Base-by-base conservation (phyloP, 148 eudicot species). In the Silene conica region DNA sequence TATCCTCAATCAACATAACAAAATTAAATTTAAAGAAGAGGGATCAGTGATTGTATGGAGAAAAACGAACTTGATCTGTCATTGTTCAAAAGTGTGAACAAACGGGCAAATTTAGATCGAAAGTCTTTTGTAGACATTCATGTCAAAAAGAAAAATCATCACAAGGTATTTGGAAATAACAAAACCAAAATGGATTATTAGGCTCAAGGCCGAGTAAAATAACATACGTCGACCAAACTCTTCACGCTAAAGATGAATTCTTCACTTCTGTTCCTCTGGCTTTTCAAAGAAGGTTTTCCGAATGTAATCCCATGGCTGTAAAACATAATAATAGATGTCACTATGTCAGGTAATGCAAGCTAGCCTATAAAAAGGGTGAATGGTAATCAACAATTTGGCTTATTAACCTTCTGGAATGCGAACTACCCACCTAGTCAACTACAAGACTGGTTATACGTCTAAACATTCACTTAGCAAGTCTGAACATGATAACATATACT, bases 281-380 rank as follows among this genome's bases (percentile, higher is more conserved):
- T 82, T 86, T 76, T 82, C 87, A 13, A 86, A 61, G 71, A 86
- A 77, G 63, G 89, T 84, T 74, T 65, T 82, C 81, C 73, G 83
- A 57, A 82, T 78, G 80, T 78, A 84, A 74, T 81, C 83, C 75
- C 80, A 86, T 23, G 86, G 86, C 89, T 84, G 83, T 31, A 13
- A 73, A 38, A 59, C 71, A 55, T 7, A 75, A 52, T 50, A 31
- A 12, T 69, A 73, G 9, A 70, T 18, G 72, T 31, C 34, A 31
- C 34, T 31, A 31, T 31, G 34, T 71, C 10, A 75, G 59, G 3
- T 13, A 10, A 38, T 46, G 58, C 23, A 55, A 18, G 26, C 38
- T 8, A 56, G 65, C 52, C 52, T 31, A 57, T 26, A 11, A 31
- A 71, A 55, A 9, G 66, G 66, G 38, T 14, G 7, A n/a, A 16